phyloP scores from a whole-genome alignment of 805 yeast species.

The Wickerhamiella qilinensis region DNA sequence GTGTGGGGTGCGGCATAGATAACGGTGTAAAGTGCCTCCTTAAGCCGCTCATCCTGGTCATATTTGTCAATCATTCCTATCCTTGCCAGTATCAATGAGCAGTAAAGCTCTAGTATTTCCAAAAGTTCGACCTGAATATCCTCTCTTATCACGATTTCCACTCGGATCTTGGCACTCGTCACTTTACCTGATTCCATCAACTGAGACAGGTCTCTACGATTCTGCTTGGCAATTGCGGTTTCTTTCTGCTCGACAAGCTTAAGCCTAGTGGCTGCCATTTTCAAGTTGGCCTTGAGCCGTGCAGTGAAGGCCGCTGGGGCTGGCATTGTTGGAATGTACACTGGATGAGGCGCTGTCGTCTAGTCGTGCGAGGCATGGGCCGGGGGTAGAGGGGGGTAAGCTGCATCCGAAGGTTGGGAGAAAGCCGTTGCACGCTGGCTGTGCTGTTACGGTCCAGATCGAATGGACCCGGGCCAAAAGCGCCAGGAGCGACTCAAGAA shows the following conservation, averaged over 20 bases:
- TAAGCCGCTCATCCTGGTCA: conserved; percentile 23
- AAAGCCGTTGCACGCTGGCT: no score
- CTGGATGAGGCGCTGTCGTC: no score
- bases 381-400: no score
- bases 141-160: conserved; percentile 69
- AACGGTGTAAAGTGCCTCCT: conserved; percentile 59
- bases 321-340: no score
- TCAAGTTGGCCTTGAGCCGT: conserved; percentile 12
- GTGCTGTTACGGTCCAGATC: no score
- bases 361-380: no score
- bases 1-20: conserved; percentile 56
- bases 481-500: conserved; percentile 2
- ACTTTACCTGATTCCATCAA: conserved; percentile 55
- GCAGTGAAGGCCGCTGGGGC: neutral
- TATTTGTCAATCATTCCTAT: conserved; percentile 35
- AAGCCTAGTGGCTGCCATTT: conserved; percentile 42
- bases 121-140: conserved; percentile 66
- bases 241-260: conserved; percentile 61
- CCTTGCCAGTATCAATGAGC: conserved; percentile 67
- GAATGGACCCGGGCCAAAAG: neutral
- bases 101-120: conserved; percentile 64
- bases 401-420: no score
- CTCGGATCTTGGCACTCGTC: conserved; percentile 66
- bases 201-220: conserved; percentile 54
- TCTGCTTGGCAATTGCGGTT: conserved; percentile 58